Evolutionary conservation across 345 rosid species (phyloP).

Genomic region (Carallia pectinifolia): DNA sequence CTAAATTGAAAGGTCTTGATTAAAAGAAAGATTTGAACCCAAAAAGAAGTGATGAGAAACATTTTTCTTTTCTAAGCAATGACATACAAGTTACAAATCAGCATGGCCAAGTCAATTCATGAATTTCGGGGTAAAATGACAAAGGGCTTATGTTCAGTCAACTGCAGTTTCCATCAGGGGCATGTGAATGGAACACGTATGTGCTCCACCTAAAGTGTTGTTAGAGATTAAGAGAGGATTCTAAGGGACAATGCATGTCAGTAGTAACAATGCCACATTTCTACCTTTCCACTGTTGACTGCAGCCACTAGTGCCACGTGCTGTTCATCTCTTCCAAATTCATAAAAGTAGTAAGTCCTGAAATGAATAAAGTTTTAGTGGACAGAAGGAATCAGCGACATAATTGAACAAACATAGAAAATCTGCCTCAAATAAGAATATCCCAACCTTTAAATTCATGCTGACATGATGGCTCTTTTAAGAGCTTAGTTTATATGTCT

Average conservation of each 20-base stretch:
- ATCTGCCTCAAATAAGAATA: neutral
- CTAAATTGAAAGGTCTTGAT: constrained; percentile 31
- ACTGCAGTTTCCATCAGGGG: neutral
- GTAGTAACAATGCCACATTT: constrained; percentile 2
- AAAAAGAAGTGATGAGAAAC: too few relatives aligned
- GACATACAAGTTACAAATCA: neutral
- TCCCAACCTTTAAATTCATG: constrained; percentile 1
- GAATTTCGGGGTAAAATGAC: neutral
- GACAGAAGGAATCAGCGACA: constrained; percentile 11
- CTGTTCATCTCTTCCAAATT: constrained; percentile 78
- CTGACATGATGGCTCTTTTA: neutral
- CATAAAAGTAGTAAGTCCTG: constrained; percentile 89
- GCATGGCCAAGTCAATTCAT: neutral
- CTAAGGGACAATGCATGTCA: neutral
- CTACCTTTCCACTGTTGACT: constrained; percentile 77
- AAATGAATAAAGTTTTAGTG: constrained; percentile 16
- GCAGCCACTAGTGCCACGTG: constrained; percentile 71
- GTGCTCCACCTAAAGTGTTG: constrained; percentile 4
- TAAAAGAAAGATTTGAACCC: neutral
- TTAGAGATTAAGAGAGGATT: neutral
- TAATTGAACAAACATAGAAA: neutral
- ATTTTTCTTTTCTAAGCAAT: too few relatives aligned
- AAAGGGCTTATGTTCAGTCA: neutral
- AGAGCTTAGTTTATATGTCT: neutral
- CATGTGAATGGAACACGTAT: too few relatives aligned